Conservation (phyloP, 1,284 basidiomycete species). For the Pseudozyma tsukubaensis region DNA sequence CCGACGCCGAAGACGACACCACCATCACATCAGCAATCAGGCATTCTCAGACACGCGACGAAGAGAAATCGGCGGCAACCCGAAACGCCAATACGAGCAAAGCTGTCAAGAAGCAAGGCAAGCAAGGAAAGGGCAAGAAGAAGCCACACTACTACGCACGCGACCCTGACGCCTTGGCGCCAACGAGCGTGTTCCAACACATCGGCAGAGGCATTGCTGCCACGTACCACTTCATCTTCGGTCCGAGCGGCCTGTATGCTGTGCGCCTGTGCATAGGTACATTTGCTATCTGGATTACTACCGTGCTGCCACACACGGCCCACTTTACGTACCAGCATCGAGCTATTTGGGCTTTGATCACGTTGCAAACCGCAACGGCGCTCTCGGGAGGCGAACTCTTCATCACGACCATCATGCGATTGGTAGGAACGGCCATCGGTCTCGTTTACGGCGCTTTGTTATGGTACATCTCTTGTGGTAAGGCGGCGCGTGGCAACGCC, state of each 20-base stretch:
- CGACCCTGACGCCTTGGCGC: constrained; percentile 81
- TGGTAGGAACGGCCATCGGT: constrained; percentile 57
- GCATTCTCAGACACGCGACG: constrained; percentile 15
- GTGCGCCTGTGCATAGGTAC: constrained; percentile 72
- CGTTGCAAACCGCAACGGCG: constrained; percentile 62
- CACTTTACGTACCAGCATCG: constrained; percentile 64
- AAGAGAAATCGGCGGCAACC: constrained; percentile 22
- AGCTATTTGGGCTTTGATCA: constrained; percentile 64
- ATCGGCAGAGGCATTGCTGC: constrained; percentile 53
- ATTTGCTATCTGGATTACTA: constrained; percentile 75
- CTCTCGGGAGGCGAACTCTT: constrained; percentile 62
- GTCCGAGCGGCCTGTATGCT: constrained; percentile 76
- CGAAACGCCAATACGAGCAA: not conserved
- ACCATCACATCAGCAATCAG: not conserved
- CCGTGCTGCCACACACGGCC: constrained; percentile 36
- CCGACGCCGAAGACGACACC: constrained; percentile 15
- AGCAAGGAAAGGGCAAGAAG: not conserved
- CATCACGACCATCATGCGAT: constrained; percentile 52
- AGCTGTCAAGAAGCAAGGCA: constrained; percentile 5
- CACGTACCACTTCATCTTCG: constrained; percentile 31
- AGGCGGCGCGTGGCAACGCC: constrained; percentile 71
- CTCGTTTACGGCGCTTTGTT: constrained; percentile 77
- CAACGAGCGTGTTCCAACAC: constrained; percentile 62
- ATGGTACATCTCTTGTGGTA: constrained; percentile 76
- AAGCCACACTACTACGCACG: constrained; percentile 69